Conservation (phyloP, 495 filamentous ascomycete genomes). For the Neurospora terricola region DNA sequence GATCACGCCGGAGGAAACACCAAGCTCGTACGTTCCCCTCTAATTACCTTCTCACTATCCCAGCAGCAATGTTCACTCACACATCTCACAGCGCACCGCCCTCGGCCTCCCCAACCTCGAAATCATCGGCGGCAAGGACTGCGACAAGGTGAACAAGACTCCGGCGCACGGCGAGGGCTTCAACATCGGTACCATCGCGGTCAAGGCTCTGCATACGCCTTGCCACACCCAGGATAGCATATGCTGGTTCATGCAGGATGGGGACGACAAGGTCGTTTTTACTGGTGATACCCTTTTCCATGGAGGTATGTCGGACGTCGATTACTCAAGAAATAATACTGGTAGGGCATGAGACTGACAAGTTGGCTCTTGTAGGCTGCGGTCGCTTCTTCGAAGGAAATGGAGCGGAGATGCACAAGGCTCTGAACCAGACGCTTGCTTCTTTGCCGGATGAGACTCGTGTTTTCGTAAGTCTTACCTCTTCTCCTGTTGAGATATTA, state of each 20-base stretch:
- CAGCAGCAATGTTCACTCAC: not conserved
- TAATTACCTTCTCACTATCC: not conserved
- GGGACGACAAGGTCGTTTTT: slow-evolving; percentile 72
- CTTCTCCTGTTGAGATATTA: no score
- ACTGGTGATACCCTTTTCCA: slow-evolving; percentile 96
- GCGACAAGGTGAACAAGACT: slow-evolving; percentile 64
- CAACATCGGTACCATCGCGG: slow-evolving; percentile 74
- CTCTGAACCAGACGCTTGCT: slow-evolving; percentile 76
- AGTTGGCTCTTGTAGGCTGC: slow-evolving; percentile 48
- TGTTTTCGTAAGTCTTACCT: slow-evolving; percentile 65
- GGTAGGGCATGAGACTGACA: not conserved
- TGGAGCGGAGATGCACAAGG: slow-evolving; percentile 77
- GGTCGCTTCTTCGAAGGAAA: slow-evolving; percentile 97
- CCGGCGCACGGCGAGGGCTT: slow-evolving; percentile 68
- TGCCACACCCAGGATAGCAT: slow-evolving; percentile 99
- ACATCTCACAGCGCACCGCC: slow-evolving; percentile 49
- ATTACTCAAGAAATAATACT: no score
- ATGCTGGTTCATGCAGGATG: slow-evolving; percentile 78
- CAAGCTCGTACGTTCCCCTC: slow-evolving; percentile 47
- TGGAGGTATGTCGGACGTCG: slow-evolving; percentile 47
- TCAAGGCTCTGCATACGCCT: slow-evolving; percentile 87
- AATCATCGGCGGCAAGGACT: slow-evolving; percentile 83
- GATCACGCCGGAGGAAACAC: slow-evolving; percentile 92
- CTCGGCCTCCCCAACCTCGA: slow-evolving; percentile 46
- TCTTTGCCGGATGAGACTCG: slow-evolving; percentile 82